Percentiles rank a stretch among this genome's conserved stretches.
phyloP scores from a whole-genome alignment of 1,284 basidiomycete genomes.

The Apiotrichum montevideense region DNA sequence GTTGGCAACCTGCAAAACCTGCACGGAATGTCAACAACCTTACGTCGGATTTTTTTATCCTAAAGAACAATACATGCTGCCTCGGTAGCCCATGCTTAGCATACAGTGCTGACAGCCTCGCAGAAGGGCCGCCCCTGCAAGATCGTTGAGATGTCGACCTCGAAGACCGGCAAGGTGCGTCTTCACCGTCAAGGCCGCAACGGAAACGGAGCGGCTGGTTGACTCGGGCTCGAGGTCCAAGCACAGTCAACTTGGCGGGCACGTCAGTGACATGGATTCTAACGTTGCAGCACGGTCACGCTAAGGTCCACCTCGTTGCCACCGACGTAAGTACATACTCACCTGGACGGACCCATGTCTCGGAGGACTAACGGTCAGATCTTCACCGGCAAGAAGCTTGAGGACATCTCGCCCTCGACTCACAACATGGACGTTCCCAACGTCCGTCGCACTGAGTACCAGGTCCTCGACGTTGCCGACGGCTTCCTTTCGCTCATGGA shows the following conservation, averaged over 20 bases:
- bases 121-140: slow-evolving; percentile 80
- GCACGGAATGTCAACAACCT: background rate
- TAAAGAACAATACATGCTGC: too few relatives aligned
- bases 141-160: slow-evolving; percentile 99
- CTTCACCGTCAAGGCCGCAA: too few relatives aligned
- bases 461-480: slow-evolving; percentile 84
- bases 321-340: slow-evolving; percentile 67
- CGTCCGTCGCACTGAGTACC: slow-evolving; percentile 84
- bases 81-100: too few relatives aligned
- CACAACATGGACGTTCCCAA: slow-evolving; percentile 86
- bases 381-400: slow-evolving; percentile 92
- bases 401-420: slow-evolving; percentile 92
- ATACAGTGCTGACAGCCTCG: background rate
- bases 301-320: slow-evolving; percentile 96
- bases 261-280: background rate
- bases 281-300: slow-evolving; percentile 74
- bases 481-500: slow-evolving; percentile 92
- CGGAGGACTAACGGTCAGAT: slow-evolving; percentile 54
- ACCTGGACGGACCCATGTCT: too few relatives aligned
- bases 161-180: slow-evolving; percentile 61
- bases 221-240: background rate
- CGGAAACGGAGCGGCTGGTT: too few relatives aligned
- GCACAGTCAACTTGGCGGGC: too few relatives aligned
- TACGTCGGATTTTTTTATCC: background rate
- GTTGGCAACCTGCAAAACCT: too few relatives aligned